These are phyloP conservation scores for Eucalyptus microcorys DNA, from an alignment of 345 rosid species.

Conservation along the genomic window DNA sequence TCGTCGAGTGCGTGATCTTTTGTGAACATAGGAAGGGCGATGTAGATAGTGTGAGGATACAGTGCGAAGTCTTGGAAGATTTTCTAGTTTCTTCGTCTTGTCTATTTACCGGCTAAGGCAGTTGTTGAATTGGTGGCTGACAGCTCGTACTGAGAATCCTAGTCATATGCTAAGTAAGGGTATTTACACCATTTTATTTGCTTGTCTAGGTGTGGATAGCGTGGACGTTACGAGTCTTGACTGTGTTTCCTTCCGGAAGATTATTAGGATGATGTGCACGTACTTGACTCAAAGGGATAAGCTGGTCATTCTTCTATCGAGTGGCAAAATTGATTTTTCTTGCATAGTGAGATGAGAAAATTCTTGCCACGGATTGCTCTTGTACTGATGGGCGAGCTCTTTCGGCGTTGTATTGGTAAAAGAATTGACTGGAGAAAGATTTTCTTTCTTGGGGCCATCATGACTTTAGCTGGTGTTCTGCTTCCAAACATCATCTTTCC, in stretches of 20 bases:
- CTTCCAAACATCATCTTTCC: constrained; percentile 32
- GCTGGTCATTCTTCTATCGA: neutral
- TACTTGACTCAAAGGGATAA: neutral
- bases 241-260: neutral
- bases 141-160: neutral
- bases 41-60: neutral
- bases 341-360: neutral
- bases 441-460: constrained; percentile 27
- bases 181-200: neutral
- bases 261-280: neutral
- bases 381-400: constrained; percentile 5
- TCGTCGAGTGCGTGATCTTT: neutral
- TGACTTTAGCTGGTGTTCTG: constrained; percentile 34
- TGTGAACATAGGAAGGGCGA: neutral
- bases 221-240: neutral
- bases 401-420: constrained; percentile 14
- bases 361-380: neutral
- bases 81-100: neutral
- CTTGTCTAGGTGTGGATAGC: neutral
- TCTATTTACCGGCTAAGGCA: neutral
- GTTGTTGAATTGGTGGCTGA: neutral
- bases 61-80: neutral
- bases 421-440: constrained; percentile 44
- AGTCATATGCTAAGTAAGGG: neutral
- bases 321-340: neutral